Evolutionary conservation across 495 filamentous ascomycete species (phyloP), one percentile per base, ranked within the genome.

Genomic region (Neurospora intermedia): DNA sequence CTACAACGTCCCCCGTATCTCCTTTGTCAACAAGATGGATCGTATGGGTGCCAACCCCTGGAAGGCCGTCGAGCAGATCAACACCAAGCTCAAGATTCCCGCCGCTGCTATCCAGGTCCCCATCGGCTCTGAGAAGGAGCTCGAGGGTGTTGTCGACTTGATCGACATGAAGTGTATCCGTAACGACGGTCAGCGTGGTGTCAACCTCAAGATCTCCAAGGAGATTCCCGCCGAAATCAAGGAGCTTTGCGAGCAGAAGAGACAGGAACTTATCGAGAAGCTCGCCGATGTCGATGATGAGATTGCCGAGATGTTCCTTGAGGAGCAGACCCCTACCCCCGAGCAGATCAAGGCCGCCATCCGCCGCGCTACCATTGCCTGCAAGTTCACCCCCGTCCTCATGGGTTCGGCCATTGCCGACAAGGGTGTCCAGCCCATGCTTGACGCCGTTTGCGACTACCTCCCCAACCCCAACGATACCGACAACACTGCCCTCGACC

Each of bases 1-100:
- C 70, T 99, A 99, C 85, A 97, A 98, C 79, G 89, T 99, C 70
- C 96, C 96, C 43, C 87, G 96, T 74, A 92, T 99, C 77, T 94
- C 91, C 72, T 99, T 99, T 80, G 87, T 99, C 76, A 99, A 99
- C 85, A 99, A 99, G 88, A 99, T 99, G 96, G 96, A 99, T 78
- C 93, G 96, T 73, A 97, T 97, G 90, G 96, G 96, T 69, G 93
- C 96, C 72, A 98, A 99, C 80, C 96, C 96, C 3, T 99, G 96
- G 89, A 97, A 96, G 84, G 94, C 94, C 2, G 89, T 98, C 66
- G 96, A 98, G 31, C 93, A 97, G 85, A 98, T 99, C 84, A 98
- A 97, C 82, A 88, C 89, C 76, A 98, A 98, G 83, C 88, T 99
- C 70, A 92, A 93, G 83, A 88, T 99, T 18, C 89, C 92, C 6